phyloP scores from a whole-genome alignment of 176 grass and related monocot species.

The Saccharum spontaneum region DNA sequence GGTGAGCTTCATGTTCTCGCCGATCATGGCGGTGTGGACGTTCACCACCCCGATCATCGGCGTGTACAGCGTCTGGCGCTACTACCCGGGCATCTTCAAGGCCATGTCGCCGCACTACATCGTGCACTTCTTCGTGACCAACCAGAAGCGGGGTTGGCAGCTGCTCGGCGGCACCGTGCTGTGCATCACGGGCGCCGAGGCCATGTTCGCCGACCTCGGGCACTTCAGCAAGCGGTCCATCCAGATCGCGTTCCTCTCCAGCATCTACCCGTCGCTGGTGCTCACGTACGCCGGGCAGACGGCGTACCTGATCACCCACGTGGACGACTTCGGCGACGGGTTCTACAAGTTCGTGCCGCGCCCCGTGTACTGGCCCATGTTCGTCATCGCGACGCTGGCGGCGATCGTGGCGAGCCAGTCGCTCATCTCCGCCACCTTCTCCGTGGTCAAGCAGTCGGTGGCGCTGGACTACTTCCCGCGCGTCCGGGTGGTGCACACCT shows the following conservation, averaged over 20 bases:
- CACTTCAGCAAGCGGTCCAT: constrained; percentile 70
- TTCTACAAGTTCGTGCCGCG: constrained; percentile 78
- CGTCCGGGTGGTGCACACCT: constrained; percentile 88
- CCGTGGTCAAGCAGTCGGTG: constrained; percentile 85
- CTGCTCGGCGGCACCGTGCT: constrained; percentile 82
- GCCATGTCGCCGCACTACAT: constrained; percentile 76
- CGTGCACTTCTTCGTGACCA: constrained; percentile 60
- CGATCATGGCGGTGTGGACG: constrained; percentile 83
- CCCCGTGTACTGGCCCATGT: constrained; percentile 89
- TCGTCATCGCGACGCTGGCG: constrained; percentile 65
- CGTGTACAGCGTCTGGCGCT: constrained; percentile 68
- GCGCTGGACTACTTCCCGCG: constrained; percentile 75
- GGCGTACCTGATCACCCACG: constrained; percentile 73
- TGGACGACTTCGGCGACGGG: constrained; percentile 62
- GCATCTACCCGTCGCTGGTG: constrained; percentile 87
- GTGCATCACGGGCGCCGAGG: constrained; percentile 93
- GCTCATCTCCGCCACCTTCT: constrained; percentile 85
- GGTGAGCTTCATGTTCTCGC: constrained; percentile 88
- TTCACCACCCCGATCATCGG: constrained; percentile 77
- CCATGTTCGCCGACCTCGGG: constrained; percentile 92
- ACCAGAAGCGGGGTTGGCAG: constrained; percentile 60
- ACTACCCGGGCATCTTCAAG: constrained; percentile 79
- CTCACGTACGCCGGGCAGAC: constrained; percentile 90
- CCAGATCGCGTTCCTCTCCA: constrained; percentile 75
- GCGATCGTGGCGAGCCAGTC: constrained; percentile 89